Evolutionary conservation across 371 early-diverging fungal species (phyloP), one percentile per base, ranked within the genome.

Genomic region (Mucor indicus): DNA sequence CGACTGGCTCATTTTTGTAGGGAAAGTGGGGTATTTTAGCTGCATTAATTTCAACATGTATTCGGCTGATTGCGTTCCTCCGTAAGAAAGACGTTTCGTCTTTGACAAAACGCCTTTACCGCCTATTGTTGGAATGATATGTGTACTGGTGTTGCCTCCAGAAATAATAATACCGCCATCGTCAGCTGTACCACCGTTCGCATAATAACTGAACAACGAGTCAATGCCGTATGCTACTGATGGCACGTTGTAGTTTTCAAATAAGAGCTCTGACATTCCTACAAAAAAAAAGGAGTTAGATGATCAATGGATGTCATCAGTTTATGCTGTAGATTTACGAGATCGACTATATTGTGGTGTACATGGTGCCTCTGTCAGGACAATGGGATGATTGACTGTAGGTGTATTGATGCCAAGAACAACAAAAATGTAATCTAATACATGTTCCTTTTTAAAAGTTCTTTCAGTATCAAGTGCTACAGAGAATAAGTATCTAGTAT

Each of bases 21-120:
- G 95, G 47, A 93, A 92, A 0, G 84, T 84, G 0, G 94, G 89
- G 55, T 93, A 95, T 61, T 95, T 95, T 27, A 89, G 74, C 60
- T 93, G 94, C 79, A 95, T 74, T 4, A 91, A 70, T 59, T 90
- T 90, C 25, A 88, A 69, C 85, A 94, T 71, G 53, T 80, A 90
- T 21, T 92, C 92, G 2, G 86, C 79, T 30, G 89, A 77, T 48
- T 84, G 70, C 12, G 69, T 76, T 8, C 45, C 46, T 29, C 41
- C 38, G 24, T 35, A 44, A 1, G 45, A 38, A 79, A 53, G 16
- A 85, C 87, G 71, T 55, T 85, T 85, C 39, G 81, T 72, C 33
- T 75, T 77, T 23, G 81, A 78, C 36, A 81, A 38, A 3, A 77
- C 49, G 5, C 79, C 85, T 57, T 75, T 75, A 7, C 83, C 83